phyloP scores from a whole-genome alignment of 305 asterid species.

The Salvia sclarea region DNA sequence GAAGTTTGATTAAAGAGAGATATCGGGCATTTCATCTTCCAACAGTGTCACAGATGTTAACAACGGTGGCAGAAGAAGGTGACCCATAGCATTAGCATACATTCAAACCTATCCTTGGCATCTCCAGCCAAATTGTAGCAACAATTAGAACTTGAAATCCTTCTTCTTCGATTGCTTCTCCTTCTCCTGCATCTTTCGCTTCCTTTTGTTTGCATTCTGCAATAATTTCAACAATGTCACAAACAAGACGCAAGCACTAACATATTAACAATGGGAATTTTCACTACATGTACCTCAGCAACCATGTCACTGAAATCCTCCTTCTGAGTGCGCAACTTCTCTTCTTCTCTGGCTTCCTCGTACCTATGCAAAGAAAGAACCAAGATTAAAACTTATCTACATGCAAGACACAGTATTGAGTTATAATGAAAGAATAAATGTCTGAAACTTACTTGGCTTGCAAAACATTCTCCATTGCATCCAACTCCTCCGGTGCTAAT shows the following conservation, averaged over 20 bases:
- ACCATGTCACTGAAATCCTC: conserved; percentile 99
- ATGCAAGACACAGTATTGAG: background rate
- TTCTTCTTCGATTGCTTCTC: conserved; percentile 91
- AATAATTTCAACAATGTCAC: conserved; percentile 18
- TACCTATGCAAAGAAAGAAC: conserved; percentile 48
- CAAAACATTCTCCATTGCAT: conserved; percentile 85
- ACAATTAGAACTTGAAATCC: conserved; percentile 80
- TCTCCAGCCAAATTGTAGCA: conserved; percentile 9
- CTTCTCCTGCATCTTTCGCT: conserved; percentile 93
- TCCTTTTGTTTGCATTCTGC: conserved; percentile 90
- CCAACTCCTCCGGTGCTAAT: conserved; percentile 91
- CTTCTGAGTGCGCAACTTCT: conserved; percentile 75
- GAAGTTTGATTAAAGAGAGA: too few relatives aligned
- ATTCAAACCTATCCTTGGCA: background rate
- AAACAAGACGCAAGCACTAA: background rate
- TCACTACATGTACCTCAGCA: conserved; percentile 67
- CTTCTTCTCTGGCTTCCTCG: conserved; percentile 99
- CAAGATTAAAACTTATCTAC: conserved; percentile 14
- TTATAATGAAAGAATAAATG: background rate
- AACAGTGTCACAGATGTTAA: background rate
- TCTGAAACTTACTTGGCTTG: conserved; percentile 71
- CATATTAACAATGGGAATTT: background rate
- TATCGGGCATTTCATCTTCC: background rate
- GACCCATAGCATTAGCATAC: background rate
- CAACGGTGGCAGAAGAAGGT: conserved; percentile 16